A percentile compares a stretch with the other conserved stretches of the same genome.
Conservation (phyloP, 768 basidiomycete genomes). For the Pleurotus citrinopileatus region DNA sequence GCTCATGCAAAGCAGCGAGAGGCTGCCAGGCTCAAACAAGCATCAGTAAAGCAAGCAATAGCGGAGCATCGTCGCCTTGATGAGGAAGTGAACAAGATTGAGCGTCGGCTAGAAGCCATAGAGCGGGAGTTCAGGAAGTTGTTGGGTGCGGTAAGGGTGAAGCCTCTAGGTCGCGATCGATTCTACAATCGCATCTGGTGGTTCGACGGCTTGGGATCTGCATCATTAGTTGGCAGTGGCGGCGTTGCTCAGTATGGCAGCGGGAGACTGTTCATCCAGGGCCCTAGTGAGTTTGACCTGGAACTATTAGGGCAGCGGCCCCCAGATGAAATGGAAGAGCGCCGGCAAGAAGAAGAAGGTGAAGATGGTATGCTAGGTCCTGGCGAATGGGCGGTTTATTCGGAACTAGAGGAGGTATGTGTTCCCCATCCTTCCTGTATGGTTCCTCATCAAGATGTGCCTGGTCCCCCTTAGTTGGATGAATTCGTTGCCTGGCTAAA, state of each 20-base stretch:
- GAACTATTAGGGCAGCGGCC: constrained; percentile 64
- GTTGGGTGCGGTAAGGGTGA: constrained; percentile 79
- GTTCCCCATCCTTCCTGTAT: not conserved
- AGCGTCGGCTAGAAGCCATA: constrained; percentile 78
- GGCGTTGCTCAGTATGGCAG: constrained; percentile 83
- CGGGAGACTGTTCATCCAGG: constrained; percentile 90
- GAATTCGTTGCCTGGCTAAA: constrained; percentile 89
- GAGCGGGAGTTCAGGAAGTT: constrained; percentile 94
- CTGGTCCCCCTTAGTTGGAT: constrained; percentile 56
- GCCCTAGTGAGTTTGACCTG: constrained; percentile 79
- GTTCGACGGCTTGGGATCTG: constrained; percentile 95
- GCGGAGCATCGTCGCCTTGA: constrained; percentile 83
- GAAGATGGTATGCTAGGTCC: constrained; percentile 66
- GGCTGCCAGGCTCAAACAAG: constrained; percentile 72
- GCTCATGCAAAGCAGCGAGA: constrained; percentile 81
- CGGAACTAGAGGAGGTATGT: constrained; percentile 82
- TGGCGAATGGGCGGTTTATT: constrained; percentile 91
- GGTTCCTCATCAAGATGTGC: constrained; percentile 12
- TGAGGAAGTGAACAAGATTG: constrained; percentile 84
- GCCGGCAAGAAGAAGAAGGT: constrained; percentile 79
- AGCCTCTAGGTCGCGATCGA: constrained; percentile 87
- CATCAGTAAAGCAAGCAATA: constrained; percentile 75
- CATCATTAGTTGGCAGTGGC: constrained; percentile 73
- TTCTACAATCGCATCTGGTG: constrained; percentile 98
- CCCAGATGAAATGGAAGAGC: constrained; percentile 53